Conservation (phyloP, 2,329 filamentous ascomycete genomes). For the Hypoxylon sp. region DNA sequence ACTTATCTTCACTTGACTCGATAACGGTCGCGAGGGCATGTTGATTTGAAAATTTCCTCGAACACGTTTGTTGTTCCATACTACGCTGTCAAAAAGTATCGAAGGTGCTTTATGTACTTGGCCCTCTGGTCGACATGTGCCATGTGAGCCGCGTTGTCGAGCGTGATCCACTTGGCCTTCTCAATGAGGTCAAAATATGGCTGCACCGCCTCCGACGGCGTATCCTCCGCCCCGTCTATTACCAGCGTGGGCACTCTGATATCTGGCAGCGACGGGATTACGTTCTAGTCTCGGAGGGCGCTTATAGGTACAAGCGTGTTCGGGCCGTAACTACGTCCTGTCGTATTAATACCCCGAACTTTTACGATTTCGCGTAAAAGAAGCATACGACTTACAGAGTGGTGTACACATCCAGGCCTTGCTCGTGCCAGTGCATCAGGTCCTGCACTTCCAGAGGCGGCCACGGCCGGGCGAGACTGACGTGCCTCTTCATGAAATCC, state of each 20-base stretch:
- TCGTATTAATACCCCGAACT: not conserved
- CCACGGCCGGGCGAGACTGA: slow-evolving; percentile 46
- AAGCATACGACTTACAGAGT: not conserved
- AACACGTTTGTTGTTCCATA: not conserved
- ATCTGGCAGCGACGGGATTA: slow-evolving; percentile 18
- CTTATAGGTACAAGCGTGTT: not conserved
- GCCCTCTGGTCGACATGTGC: slow-evolving; percentile 49
- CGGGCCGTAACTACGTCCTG: not conserved
- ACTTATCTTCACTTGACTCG: no score
- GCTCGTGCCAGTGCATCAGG: not conserved
- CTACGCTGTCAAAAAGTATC: not conserved
- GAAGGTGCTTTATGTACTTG: slow-evolving; percentile 41
- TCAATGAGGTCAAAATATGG: slow-evolving; percentile 51
- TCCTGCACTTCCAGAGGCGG: slow-evolving; percentile 52
- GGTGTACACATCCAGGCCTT: not conserved
- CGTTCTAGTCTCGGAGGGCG: slow-evolving; percentile 24
- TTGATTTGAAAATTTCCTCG: no score
- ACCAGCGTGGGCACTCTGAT: slow-evolving; percentile 8
- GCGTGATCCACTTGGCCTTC: slow-evolving; percentile 52
- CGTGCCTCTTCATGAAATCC: slow-evolving; percentile 50
- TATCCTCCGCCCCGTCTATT: not conserved
- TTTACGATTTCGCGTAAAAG: not conserved
- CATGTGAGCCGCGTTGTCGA: slow-evolving; percentile 51
- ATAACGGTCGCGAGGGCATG: no score
- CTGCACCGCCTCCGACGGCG: slow-evolving; percentile 33